Percentiles rank a stretch among this genome's conserved stretches.
Conservation (phyloP, 1,284 basidiomycete species). For the Mycosarcoma maydis region DNA sequence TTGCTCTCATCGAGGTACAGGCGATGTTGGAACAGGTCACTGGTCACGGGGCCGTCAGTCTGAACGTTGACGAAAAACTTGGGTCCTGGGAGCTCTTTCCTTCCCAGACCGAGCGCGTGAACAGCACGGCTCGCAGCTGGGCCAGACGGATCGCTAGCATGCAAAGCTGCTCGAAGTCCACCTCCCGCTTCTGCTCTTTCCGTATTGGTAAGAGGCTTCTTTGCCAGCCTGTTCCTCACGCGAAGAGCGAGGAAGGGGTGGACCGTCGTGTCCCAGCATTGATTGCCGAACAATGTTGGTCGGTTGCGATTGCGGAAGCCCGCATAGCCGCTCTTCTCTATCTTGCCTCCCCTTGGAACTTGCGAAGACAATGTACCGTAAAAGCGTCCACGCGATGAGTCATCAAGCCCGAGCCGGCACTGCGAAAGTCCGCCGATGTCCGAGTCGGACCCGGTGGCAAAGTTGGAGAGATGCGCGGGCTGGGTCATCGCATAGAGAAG, state of each 20-base stretch:
- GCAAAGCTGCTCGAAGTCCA: conserved; percentile 49
- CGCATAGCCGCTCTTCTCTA: conserved; percentile 72
- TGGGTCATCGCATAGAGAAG: conserved; percentile 52
- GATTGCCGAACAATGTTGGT: conserved; percentile 79
- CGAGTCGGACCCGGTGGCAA: conserved; percentile 80
- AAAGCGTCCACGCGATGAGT: conserved; percentile 60
- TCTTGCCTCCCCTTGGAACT: conserved; percentile 62
- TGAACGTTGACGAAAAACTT: conserved; percentile 81
- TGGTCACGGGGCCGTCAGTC: conserved; percentile 75
- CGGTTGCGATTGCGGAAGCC: conserved; percentile 79
- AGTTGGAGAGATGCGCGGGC: conserved; percentile 61
- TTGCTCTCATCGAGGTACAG: conserved; percentile 78
- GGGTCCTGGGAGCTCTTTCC: conserved; percentile 57
- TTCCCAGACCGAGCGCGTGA: conserved; percentile 53
- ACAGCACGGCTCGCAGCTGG: conserved; percentile 51
- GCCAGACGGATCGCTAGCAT: conserved; percentile 48
- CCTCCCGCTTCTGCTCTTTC: conserved; percentile 9
- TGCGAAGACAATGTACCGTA: conserved; percentile 65
- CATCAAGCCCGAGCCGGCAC: conserved; percentile 55
- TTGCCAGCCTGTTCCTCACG: conserved; percentile 70
- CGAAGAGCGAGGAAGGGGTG: conserved; percentile 82
- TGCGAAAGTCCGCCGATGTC: conserved; percentile 88
- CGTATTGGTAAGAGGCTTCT: conserved; percentile 12
- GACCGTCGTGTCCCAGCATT: conserved; percentile 80
- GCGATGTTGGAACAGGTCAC: conserved; percentile 87